Base-by-base conservation (phyloP, 1,284 basidiomycete species). In the Cutaneotrichosporon sp. region DNA sequence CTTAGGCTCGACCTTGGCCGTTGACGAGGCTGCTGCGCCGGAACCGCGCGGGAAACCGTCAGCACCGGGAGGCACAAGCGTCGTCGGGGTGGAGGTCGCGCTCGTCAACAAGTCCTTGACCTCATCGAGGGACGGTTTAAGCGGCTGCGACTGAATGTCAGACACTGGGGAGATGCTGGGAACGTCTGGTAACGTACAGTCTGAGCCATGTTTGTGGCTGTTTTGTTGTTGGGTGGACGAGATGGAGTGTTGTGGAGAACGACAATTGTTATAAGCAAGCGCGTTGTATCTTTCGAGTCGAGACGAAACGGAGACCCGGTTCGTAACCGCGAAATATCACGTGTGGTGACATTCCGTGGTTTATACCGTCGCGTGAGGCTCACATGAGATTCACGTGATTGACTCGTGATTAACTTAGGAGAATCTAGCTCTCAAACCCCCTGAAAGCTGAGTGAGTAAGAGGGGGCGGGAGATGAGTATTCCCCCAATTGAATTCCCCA, bases 51-150 rank as follows among this genome's bases (percentile, higher is more conserved):
- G 70, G 58, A 74, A 73, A 46, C 70, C 70, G 0, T 70, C 61
- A 2, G 68, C 67, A 3, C 65, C 66, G 9, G 70, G 67, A 0
- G 73, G 70, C 5, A 70, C 60, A 16, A 78, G 65, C 9, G 76
- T 79, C 2, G 77, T 72, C 5, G 77, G 75, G 8, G 72, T 65
- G 6, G 70, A 75, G 4, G 69, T 61, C 21, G 68, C 63, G 9
- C 67, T 70, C 40, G 66, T 61, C 42, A 78, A 64, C 61, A 80
- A 66, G 40, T 66, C 52, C 57, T 65, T 71, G 58, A 80, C 68
- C 60, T 80, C 73, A 22, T 73, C 70, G 34, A 76, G 66, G 5
- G 76, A 73, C 6, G 73, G 65, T 50, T 70, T 55, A 30, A 67
- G 51, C 0, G 61, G 51, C 51, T 53, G 62, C 65, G 68, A 31